These are phyloP conservation scores for Populus davidiana DNA, from an alignment of 345 rosid species.

Conservation along the genomic window DNA sequence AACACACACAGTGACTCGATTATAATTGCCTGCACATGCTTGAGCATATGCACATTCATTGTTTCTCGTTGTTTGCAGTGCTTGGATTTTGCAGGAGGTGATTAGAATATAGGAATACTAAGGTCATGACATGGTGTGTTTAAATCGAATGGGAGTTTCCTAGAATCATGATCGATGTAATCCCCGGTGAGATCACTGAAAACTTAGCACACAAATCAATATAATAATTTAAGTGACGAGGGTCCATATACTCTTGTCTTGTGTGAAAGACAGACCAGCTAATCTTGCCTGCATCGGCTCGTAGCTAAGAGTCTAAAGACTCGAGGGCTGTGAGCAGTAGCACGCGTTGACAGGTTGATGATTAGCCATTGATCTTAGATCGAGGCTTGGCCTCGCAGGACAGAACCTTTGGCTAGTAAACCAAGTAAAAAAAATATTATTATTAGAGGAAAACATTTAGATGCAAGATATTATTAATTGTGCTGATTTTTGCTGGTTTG, in stretches of 20 bases:
- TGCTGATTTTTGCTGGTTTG: too few relatives aligned
- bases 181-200: background rate
- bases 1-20: background rate
- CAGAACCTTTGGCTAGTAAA: background rate
- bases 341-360: conserved; percentile 8
- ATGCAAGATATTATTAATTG: background rate
- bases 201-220: background rate
- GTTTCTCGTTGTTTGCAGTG: conserved; percentile 26
- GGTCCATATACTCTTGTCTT: background rate
- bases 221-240: background rate
- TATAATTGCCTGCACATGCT: conserved; percentile 31
- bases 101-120: background rate
- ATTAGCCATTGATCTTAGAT: background rate
- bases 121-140: background rate
- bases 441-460: background rate
- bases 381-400: background rate
- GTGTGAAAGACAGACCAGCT: conserved; percentile 10
- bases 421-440: background rate
- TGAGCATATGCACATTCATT: conserved; percentile 26
- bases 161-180: background rate
- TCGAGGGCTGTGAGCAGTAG: background rate
- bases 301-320: background rate
- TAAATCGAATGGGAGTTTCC: background rate
- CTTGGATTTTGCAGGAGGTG: conserved; percentile 16
- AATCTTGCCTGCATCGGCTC: background rate